Conservation (phyloP, 768 basidiomycete genomes). For the Asterophora parasitica region DNA sequence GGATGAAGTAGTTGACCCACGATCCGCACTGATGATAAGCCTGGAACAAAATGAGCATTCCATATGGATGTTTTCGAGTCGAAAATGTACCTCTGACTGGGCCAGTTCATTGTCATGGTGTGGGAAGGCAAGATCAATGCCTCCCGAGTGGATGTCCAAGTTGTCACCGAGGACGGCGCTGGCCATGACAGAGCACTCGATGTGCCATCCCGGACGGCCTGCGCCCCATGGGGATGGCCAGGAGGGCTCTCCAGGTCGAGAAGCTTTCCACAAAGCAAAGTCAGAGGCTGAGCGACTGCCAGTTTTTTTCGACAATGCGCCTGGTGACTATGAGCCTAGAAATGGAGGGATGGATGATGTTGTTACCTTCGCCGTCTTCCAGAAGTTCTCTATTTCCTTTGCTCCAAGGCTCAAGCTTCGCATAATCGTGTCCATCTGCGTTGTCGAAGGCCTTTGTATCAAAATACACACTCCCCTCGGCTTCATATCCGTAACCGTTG, state of each 20-base stretch:
- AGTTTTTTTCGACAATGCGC: slow-evolving; percentile 37
- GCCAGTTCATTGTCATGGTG: slow-evolving; percentile 99
- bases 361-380: slow-evolving; percentile 85
- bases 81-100: slow-evolving; percentile 75
- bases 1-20: slow-evolving; percentile 99
- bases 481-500: slow-evolving; percentile 76
- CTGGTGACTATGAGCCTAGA: slow-evolving; percentile 13
- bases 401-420: slow-evolving; percentile 94
- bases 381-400: slow-evolving; percentile 88
- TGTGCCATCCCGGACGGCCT: slow-evolving; percentile 98
- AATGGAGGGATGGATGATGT: background rate
- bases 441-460: slow-evolving; percentile 81
- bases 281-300: slow-evolving; percentile 82
- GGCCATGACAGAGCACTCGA: slow-evolving; percentile 99
- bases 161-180: slow-evolving; percentile 82
- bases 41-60: slow-evolving; percentile 32
- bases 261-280: slow-evolving; percentile 97
- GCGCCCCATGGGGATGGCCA: slow-evolving; percentile 97
- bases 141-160: slow-evolving; percentile 98
- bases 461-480: slow-evolving; percentile 85
- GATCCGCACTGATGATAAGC: slow-evolving; percentile 87
- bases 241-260: slow-evolving; percentile 92
- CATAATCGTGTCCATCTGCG: slow-evolving; percentile 75
- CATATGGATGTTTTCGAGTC: background rate
- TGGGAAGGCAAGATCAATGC: slow-evolving; percentile 96